phyloP scores from a whole-genome alignment of 441 rosid genomes.

The Codiaeum variegatum region DNA sequence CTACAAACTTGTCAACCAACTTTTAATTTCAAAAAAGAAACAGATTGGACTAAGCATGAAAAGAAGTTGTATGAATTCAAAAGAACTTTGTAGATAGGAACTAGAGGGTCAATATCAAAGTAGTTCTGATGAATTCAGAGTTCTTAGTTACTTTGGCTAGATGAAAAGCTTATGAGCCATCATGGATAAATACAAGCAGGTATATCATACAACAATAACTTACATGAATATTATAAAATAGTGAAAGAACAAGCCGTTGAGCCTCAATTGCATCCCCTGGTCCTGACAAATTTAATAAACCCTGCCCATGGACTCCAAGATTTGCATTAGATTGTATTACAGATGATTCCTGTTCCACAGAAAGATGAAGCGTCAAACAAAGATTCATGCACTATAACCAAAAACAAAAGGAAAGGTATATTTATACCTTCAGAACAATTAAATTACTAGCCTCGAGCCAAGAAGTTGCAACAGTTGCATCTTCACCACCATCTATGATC shows the following conservation, averaged over 20 bases:
- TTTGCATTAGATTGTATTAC: conserved; percentile 93
- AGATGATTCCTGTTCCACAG: conserved; percentile 72
- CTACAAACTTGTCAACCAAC: neutral
- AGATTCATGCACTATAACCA: conserved; percentile 16
- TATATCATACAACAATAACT: conserved; percentile 31
- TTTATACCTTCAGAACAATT: conserved; percentile 84
- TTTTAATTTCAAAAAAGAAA: neutral
- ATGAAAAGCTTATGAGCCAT: conserved; percentile 10
- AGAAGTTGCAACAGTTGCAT: conserved; percentile 78
- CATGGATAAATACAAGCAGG: conserved; percentile 4
- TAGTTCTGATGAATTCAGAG: neutral
- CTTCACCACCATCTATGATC: conserved; percentile 88
- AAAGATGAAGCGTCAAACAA: conserved; percentile 1
- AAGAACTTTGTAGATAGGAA: neutral
- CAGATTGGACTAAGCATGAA: neutral
- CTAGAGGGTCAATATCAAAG: neutral
- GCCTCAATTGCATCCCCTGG: conserved; percentile 92
- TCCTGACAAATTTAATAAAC: conserved; percentile 88
- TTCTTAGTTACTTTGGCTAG: neutral
- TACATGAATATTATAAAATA: conserved; percentile 88
- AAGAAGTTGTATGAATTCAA: neutral
- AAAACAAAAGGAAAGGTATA: conserved; percentile 6
- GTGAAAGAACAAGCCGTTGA: conserved; percentile 85
- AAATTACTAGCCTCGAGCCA: conserved; percentile 93
- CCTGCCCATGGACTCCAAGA: conserved; percentile 97